Evolutionary conservation across 192 early-diverging fungal genomes (phyloP).

Genomic region (Coemansia sp.): DNA sequence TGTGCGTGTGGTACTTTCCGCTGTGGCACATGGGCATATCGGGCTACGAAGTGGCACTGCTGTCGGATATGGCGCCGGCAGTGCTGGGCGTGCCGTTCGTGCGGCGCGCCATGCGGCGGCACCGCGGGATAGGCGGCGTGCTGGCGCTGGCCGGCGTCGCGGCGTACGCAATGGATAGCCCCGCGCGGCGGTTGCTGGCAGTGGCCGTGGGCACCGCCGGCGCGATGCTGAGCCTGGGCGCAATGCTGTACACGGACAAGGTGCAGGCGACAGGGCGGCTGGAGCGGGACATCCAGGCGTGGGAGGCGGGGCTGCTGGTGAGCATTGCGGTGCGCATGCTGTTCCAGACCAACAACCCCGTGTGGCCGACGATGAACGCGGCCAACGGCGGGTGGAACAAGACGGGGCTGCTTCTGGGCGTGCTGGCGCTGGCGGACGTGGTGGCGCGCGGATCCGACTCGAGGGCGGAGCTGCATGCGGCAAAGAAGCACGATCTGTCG

Average conservation of each 20-base stretch:
- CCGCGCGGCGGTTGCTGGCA: conserved; percentile 57
- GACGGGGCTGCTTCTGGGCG: conserved; percentile 60
- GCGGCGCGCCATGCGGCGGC: conserved; percentile 51
- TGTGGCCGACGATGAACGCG: conserved; percentile 80
- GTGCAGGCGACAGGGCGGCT: conserved; percentile 55
- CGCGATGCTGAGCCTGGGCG: conserved; percentile 57
- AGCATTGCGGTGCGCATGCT: conserved; percentile 70
- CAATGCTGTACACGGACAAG: conserved; percentile 57
- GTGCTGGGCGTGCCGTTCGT: conserved; percentile 59
- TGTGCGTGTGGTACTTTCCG: conserved; percentile 80
- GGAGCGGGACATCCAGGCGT: conserved; percentile 62
- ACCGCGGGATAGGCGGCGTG: conserved; percentile 58
- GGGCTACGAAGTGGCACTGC: conserved; percentile 71
- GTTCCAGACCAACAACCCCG: conserved; percentile 78
- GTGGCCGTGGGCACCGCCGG: conserved; percentile 60
- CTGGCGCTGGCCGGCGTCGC: conserved; percentile 63
- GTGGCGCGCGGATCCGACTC: conserved; percentile 46
- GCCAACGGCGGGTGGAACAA: conserved; percentile 71
- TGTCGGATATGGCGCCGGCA: conserved; percentile 59
- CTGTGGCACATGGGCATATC: conserved; percentile 85
- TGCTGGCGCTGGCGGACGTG: conserved; percentile 60
- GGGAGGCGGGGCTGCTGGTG: conserved; percentile 66
- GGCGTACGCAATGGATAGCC: conserved; percentile 59
- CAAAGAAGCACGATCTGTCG: conserved; percentile 37
- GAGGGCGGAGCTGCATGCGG: conserved; percentile 18